Conservation (phyloP, 345 rosid genomes). For the Citrus trifoliata region DNA sequence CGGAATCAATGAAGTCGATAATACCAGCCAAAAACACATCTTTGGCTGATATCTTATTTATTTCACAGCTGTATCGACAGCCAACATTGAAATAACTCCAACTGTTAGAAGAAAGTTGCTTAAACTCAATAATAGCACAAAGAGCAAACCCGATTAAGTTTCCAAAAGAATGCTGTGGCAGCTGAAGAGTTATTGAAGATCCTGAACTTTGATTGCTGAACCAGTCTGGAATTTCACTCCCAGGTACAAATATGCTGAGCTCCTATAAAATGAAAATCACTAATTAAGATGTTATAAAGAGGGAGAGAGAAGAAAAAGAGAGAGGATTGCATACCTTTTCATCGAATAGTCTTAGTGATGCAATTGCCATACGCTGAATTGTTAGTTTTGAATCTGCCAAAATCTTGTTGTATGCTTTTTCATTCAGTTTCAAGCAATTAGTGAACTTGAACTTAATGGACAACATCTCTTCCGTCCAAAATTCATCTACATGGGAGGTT, state of each 20-base stretch:
- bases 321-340: background rate
- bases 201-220: background rate
- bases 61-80: background rate
- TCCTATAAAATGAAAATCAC: background rate
- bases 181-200: background rate
- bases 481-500: background rate
- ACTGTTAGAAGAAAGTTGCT: background rate
- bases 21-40: background rate
- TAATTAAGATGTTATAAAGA: background rate
- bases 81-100: background rate
- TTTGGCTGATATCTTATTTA: background rate
- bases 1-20: background rate
- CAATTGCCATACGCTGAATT: background rate
- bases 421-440: slow-evolving; percentile 2
- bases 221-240: slow-evolving; percentile 5
- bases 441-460: background rate
- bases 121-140: background rate
- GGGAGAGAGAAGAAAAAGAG: background rate
- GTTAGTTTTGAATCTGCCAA: background rate
- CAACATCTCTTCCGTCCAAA: too few species aligned
- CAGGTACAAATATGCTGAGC: background rate
- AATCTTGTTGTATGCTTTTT: background rate
- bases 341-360: background rate
- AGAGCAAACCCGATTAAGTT: slow-evolving; percentile 2
- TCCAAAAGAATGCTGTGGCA: background rate